Evolutionary conservation across 352 stramenopile species (phyloP), one percentile per base, ranked within the genome.

Genomic region (Halophytophthora polymorphica): DNA sequence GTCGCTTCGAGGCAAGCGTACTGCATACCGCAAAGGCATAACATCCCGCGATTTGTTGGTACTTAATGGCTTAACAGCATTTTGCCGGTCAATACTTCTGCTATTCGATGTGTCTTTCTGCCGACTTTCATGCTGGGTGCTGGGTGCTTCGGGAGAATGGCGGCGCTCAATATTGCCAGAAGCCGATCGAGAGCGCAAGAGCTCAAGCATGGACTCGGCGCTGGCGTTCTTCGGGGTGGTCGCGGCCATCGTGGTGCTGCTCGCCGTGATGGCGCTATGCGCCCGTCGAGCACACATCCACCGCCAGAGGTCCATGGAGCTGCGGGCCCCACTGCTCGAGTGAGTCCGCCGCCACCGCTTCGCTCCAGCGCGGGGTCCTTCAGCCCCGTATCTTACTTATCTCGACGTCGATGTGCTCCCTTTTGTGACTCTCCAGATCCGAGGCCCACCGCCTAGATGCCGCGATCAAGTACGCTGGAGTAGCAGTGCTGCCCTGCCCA

Each of bases 371-470:
- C 12, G 29, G 6, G 29, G 6, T 34, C 29, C 29, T 34, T 12
- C 29, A 34, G n/a, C n/a, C n/a, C n/a, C n/a, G n/a, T n/a, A n/a
- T 12, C 29, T 34, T 34, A 34, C 6, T 34, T 34, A n/a, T n/a
- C n/a, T n/a, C n/a, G n/a, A n/a, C n/a, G n/a, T n/a, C n/a, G n/a
- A 34, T 34, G 29, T 34, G 29, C 29, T 34, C 6, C 25, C 39
- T 22, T 2, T 45, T 45, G 39, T 44, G 17, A 5, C 17, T 44
- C 6, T 28, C 15, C 25, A 65, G 52, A 34, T 61, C 51, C 6
- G 54, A 52, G 1, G 62, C 67, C 25, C 68, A 71, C 21, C 68
- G 68, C 13, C 50, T 67, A 44, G 68, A 77, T 44, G 68, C 64
- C 6, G 64, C 64, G 19, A 29, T 77, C 17, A n/a, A 40, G 50